A percentile compares a stretch with the other conserved stretches of the same genome.
These are phyloP conservation scores for Entonaema liquescens DNA, from an alignment of 495 filamentous ascomycete genomes.

Conservation along the genomic window DNA sequence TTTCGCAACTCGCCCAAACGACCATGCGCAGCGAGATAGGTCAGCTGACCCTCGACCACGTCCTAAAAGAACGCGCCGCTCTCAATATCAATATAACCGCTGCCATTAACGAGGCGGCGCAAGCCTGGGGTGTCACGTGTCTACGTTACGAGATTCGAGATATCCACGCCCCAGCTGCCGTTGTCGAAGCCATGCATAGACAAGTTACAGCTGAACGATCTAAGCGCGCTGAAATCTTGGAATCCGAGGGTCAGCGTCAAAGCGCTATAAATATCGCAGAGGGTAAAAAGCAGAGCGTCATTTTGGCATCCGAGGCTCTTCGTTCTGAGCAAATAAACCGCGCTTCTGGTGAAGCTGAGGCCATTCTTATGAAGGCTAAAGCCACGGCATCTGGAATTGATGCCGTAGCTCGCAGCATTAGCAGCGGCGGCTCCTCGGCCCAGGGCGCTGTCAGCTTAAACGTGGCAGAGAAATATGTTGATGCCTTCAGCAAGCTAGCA, in stretches of 20 bases:
- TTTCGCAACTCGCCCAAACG: constrained; percentile 96
- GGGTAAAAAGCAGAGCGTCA: constrained; percentile 93
- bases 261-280: constrained; percentile 98
- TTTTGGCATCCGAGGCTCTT: constrained; percentile 93
- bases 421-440: constrained; percentile 72
- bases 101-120: constrained; percentile 96
- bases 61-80: constrained; percentile 92
- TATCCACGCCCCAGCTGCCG: constrained; percentile 92
- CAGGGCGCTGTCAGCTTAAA: constrained; percentile 83
- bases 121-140: constrained; percentile 95
- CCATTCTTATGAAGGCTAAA: constrained; percentile 82
- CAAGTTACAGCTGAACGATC: constrained; percentile 96
- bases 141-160: constrained; percentile 97
- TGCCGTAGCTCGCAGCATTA: constrained; percentile 78
- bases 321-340: constrained; percentile 90
- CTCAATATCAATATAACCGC: constrained; percentile 97
- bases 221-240: constrained; percentile 96
- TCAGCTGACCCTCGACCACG: constrained; percentile 94
- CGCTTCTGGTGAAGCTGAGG: constrained; percentile 90
- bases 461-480: constrained; percentile 97
- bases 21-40: constrained; percentile 99
- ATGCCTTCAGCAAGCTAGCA: constrained; percentile 89
- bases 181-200: constrained; percentile 96
- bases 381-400: constrained; percentile 91
- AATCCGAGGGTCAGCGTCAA: constrained; percentile 94